phyloP scores from a whole-genome alignment of 352 stramenopile species.

The Globisporangium alternatum region DNA sequence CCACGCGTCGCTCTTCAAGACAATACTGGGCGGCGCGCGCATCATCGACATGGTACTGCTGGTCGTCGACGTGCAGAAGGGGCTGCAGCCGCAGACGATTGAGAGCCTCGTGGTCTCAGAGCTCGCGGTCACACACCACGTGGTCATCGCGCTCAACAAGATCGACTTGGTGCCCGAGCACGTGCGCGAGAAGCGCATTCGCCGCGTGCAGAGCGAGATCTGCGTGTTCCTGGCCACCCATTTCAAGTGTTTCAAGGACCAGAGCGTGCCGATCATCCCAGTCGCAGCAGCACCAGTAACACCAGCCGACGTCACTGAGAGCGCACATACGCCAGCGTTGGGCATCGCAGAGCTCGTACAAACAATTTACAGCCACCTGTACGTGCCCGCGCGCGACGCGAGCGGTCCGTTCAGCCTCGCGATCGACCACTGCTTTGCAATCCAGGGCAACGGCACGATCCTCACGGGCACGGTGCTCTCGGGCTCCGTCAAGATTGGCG shows the following conservation, averaged over 20 bases:
- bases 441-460: slow-evolving; percentile 97
- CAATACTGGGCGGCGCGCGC: slow-evolving; percentile 97
- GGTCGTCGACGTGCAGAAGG: slow-evolving; percentile 96
- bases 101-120: slow-evolving; percentile 97
- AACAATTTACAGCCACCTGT: slow-evolving; percentile 31
- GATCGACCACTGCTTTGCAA: slow-evolving; percentile 98
- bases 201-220: slow-evolving; percentile 71
- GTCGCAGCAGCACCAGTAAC: slow-evolving; percentile 53
- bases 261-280: slow-evolving; percentile 75
- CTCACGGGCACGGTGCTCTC: slow-evolving; percentile 94
- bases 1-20: slow-evolving; percentile 98
- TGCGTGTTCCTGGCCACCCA: slow-evolving; percentile 24
- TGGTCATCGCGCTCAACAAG: slow-evolving; percentile 97
- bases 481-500: slow-evolving; percentile 84
- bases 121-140: slow-evolving; percentile 82
- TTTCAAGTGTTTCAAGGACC: slow-evolving; percentile 11
- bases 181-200: slow-evolving; percentile 58
- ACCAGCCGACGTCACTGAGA: slow-evolving; percentile 13
- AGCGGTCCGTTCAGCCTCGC: slow-evolving; percentile 88
- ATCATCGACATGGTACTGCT: slow-evolving; percentile 99
- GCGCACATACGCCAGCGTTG: slow-evolving; percentile 15
- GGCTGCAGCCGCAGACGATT: slow-evolving; percentile 97
- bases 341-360: slow-evolving; percentile 77
- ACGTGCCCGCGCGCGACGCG: slow-evolving; percentile 36
- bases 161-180: slow-evolving; percentile 90